Evolutionary conservation across 148 eudicot genomes (phyloP).

Genomic region (Tetragonia tetragonoides): DNA sequence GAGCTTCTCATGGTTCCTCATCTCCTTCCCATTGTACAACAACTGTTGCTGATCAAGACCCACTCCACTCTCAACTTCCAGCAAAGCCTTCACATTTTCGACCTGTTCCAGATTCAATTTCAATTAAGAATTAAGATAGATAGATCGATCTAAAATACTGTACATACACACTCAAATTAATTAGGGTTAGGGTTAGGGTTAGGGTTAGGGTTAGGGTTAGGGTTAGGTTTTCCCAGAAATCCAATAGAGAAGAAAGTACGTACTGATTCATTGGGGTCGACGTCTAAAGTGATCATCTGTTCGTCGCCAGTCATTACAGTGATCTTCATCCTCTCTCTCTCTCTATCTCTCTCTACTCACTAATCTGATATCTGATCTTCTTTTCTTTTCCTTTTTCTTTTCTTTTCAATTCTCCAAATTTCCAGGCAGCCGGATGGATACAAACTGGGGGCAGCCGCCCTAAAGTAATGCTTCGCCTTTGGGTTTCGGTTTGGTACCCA

Average conservation of each 20-base stretch:
- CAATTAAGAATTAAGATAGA: not conserved
- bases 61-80: constrained; percentile 93
- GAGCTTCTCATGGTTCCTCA: constrained; percentile 69
- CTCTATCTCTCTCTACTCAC: not conserved
- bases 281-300: constrained; percentile 68
- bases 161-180: too few species aligned
- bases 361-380: not conserved
- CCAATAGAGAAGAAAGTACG: not conserved
- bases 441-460: too few species aligned
- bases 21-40: constrained; percentile 84
- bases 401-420: too few species aligned
- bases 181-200: too few species aligned
- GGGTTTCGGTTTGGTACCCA: too few species aligned
- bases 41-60: constrained; percentile 79
- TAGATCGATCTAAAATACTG: too few species aligned
- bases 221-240: too few species aligned
- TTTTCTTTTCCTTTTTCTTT: too few species aligned
- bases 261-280: constrained; percentile 90
- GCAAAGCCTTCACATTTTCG: constrained; percentile 92
- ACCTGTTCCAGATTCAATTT: constrained; percentile 45
- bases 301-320: constrained; percentile 83
- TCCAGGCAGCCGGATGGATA: too few species aligned
- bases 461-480: too few species aligned
- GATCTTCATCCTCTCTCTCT: constrained; percentile 61
- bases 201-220: too few species aligned